These are phyloP conservation scores for Calonectria hawksworthii DNA, from an alignment of 2,329 filamentous ascomycete genomes.

Conservation along the genomic window DNA sequence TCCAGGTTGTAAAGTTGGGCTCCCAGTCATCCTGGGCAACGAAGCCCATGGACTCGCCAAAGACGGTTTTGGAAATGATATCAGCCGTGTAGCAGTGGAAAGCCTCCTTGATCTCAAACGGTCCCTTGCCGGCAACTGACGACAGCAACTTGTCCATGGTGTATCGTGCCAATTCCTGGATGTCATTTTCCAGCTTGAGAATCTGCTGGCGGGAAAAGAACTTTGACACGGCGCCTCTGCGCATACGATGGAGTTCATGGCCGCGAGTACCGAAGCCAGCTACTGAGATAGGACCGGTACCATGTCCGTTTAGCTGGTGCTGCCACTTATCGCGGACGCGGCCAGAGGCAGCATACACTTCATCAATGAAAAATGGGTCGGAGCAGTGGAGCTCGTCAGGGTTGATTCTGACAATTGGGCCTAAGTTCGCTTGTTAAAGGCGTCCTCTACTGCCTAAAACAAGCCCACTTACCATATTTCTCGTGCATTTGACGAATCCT, in stretches of 20 bases:
- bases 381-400: constrained; percentile 56
- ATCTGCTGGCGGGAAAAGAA: constrained; percentile 54
- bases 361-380: constrained; percentile 53
- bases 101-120: constrained; percentile 52
- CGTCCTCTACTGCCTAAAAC: not conserved
- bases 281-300: constrained; percentile 30
- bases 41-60: constrained; percentile 53
- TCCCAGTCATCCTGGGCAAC: constrained; percentile 50
- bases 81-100: constrained; percentile 57
- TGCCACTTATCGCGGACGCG: constrained; percentile 46
- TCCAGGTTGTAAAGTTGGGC: constrained; percentile 54
- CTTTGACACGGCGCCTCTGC: constrained; percentile 47
- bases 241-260: constrained; percentile 52
- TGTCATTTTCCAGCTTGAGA: constrained; percentile 45
- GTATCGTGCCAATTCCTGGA: constrained; percentile 40
- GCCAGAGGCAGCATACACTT: constrained; percentile 51
- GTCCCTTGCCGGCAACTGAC: constrained; percentile 33
- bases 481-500: constrained; percentile 10
- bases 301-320: constrained; percentile 35
- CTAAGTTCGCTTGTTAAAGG: constrained; percentile 27
- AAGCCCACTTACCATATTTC: constrained; percentile 3
- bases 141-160: constrained; percentile 50
- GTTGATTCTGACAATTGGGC: constrained; percentile 56
- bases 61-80: constrained; percentile 54
- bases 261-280: constrained; percentile 37